Conservation (phyloP, 768 basidiomycete species). For the Tulasnella sp. region DNA sequence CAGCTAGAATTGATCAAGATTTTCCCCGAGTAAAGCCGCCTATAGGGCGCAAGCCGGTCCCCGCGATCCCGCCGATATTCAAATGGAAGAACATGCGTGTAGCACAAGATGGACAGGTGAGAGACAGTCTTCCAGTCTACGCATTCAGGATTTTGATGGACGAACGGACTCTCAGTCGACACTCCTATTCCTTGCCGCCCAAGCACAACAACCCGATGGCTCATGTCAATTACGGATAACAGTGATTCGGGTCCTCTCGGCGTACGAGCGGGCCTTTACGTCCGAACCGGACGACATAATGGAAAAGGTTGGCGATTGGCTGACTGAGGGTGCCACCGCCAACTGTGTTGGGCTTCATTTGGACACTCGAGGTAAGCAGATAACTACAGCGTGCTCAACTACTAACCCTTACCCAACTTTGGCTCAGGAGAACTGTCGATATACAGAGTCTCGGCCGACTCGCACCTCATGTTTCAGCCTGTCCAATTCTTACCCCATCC, state of each 20-base stretch:
- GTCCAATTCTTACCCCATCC: slow-evolving; percentile 6
- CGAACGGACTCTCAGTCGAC: slow-evolving; percentile 8
- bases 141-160: not conserved
- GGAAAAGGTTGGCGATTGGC: slow-evolving; percentile 43
- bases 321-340: slow-evolving; percentile 35
- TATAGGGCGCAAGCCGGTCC: slow-evolving; percentile 19
- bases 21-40: slow-evolving; percentile 21
- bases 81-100: slow-evolving; percentile 27
- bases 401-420: not conserved
- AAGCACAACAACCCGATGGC: slow-evolving; percentile 9
- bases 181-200: slow-evolving; percentile 16
- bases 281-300: slow-evolving; percentile 25
- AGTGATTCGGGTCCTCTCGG: slow-evolving; percentile 14
- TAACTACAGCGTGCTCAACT: not conserved
- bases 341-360: slow-evolving; percentile 35
- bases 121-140: not conserved
- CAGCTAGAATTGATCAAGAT: slow-evolving; percentile 24
- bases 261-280: slow-evolving; percentile 1
- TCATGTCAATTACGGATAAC: slow-evolving; percentile 14
- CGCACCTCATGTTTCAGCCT: not conserved
- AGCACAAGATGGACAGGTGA: slow-evolving; percentile 22
- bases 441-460: not conserved
- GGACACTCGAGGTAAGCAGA: slow-evolving; percentile 23
- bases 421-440: slow-evolving; percentile 2
- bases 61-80: slow-evolving; percentile 22